phyloP scores from a whole-genome alignment of 2,329 filamentous ascomycete species.

The Periconia macrospinosa region DNA sequence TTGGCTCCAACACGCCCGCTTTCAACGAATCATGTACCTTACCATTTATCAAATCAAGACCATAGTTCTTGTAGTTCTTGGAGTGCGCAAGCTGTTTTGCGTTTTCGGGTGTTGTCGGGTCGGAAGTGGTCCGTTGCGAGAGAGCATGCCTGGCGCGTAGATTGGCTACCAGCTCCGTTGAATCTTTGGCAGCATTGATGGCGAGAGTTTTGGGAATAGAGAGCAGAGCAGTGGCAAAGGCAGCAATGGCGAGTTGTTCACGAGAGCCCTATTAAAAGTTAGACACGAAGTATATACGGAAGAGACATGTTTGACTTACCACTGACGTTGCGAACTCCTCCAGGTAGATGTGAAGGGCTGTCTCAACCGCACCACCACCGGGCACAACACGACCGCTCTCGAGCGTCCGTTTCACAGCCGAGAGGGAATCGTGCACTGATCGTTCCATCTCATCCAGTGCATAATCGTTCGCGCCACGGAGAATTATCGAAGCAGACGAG shows the following conservation, averaged over 20 bases:
- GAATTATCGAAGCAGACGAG: conserved; percentile 92
- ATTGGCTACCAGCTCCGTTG: conserved; percentile 92
- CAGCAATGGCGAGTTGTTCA: conserved; percentile 96
- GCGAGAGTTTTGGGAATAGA: conserved; percentile 95
- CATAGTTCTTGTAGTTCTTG: conserved; percentile 99
- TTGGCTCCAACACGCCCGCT: conserved; percentile 92
- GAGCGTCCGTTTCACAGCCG: conserved; percentile 93
- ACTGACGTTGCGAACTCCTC: conserved; percentile 98
- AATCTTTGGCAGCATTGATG: conserved; percentile 95
- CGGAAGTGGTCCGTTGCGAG: conserved; percentile 87
- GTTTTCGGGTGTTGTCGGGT: conserved; percentile 63
- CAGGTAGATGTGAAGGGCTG: conserved; percentile 97
- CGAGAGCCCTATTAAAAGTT: conserved; percentile 66
- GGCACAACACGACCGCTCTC: conserved; percentile 97
- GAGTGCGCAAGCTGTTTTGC: conserved; percentile 89
- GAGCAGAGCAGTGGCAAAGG: conserved; percentile 93
- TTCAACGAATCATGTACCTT: conserved; percentile 93
- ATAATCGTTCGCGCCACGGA: conserved; percentile 94
- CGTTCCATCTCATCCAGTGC: conserved; percentile 99
- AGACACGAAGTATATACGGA: not conserved
- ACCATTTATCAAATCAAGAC: conserved; percentile 84
- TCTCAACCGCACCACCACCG: conserved; percentile 94
- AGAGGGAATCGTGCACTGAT: conserved; percentile 94
- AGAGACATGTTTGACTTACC: conserved; percentile 50
- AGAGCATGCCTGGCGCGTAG: conserved; percentile 91